Evolutionary conservation across 108 stramenopile species (phyloP).

Genomic region (Stephanodiscus minutulus): DNA sequence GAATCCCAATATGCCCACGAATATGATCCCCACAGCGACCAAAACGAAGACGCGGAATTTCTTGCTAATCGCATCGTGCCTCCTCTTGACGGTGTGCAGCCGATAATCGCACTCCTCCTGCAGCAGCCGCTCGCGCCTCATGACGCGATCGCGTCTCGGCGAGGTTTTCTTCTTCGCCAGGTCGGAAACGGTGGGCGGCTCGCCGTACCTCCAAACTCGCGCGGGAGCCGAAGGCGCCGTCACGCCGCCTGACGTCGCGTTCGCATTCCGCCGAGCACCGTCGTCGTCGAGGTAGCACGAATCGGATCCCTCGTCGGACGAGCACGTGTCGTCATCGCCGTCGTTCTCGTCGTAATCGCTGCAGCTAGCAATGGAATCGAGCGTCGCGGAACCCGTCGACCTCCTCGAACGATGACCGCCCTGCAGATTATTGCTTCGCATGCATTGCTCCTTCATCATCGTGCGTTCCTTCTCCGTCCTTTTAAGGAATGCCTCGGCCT

Average conservation of each 20-base stretch:
- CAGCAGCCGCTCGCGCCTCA: conserved; percentile 35
- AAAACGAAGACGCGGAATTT: conserved; percentile 39
- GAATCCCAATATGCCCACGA: conserved; percentile 32
- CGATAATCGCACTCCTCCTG: conserved; percentile 43
- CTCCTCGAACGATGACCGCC: conserved; percentile 34
- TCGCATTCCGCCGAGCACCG: neutral
- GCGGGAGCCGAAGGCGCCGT: neutral
- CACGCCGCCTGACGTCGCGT: conserved; percentile 2
- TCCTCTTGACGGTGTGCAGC: conserved; percentile 12
- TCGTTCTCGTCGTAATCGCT: conserved; percentile 23
- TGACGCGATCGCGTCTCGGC: conserved; percentile 15
- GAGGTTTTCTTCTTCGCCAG: conserved; percentile 4
- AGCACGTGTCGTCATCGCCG: neutral
- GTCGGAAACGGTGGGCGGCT: conserved; percentile 17
- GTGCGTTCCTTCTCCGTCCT: conserved; percentile 31
- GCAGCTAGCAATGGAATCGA: conserved; percentile 36
- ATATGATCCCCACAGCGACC: conserved; percentile 34
- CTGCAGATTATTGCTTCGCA: neutral
- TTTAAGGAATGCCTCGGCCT: conserved; percentile 25
- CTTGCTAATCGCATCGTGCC: conserved; percentile 27
- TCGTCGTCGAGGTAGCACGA: conserved; percentile 9
- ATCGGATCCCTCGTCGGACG: conserved; percentile 30
- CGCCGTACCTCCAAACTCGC: conserved; percentile 39
- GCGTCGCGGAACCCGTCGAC: conserved; percentile 29
- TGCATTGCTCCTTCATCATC: conserved; percentile 32